Evolutionary conservation across 768 basidiomycete genomes (phyloP), one percentile per base, ranked within the genome.

Genomic region (Trichaptum fuscoviolaceum): DNA sequence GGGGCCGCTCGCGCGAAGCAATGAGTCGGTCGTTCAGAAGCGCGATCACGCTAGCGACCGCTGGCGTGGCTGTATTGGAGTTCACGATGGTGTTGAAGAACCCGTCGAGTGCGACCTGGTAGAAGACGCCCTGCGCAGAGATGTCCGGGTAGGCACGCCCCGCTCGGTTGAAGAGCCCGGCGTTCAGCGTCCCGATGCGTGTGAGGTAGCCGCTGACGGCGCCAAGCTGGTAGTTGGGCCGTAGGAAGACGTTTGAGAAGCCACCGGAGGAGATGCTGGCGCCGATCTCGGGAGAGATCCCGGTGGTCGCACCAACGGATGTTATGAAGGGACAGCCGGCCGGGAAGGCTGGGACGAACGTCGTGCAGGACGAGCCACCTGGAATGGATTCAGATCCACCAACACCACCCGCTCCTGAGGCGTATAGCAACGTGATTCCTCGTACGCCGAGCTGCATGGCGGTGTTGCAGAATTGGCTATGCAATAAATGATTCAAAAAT

Each of bases 201-300:
- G 34, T 30, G 52, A 72, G 62, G 57, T 62, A 72, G 18, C 23
- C 18, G 7, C 63, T n/a, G 15, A 66, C 65, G 57, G 69, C 68
- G 20, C 64, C 12, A 5, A 57, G 7, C 64, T 70, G 69, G 66
- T 70, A 70, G 9, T 63, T 52, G 10, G 70, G 71, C 5, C 10
- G 25, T 17, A 65, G 26, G 58, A 72, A 77, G 69, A 75, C 75
- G 70, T 78, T 77, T 24, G 86, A 88, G 76, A 89, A 90, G 1
- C 89, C 88, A 57, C 89, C 90, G 1, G 87, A 86, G n/a, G 87
- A 86, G 76, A 89, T 86, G 73, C 74, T 78, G 61, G 82, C 77
- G 10, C 84, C 87, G 36, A 83, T 77, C 72, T 91, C 88, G 4
- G 88, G 87, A 65, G 17, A 67, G 66, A 86, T 75, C 59, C 76